These are phyloP conservation scores for Adansonia digitata DNA, from an alignment of 345 rosid genomes.

Conservation along the genomic window DNA sequence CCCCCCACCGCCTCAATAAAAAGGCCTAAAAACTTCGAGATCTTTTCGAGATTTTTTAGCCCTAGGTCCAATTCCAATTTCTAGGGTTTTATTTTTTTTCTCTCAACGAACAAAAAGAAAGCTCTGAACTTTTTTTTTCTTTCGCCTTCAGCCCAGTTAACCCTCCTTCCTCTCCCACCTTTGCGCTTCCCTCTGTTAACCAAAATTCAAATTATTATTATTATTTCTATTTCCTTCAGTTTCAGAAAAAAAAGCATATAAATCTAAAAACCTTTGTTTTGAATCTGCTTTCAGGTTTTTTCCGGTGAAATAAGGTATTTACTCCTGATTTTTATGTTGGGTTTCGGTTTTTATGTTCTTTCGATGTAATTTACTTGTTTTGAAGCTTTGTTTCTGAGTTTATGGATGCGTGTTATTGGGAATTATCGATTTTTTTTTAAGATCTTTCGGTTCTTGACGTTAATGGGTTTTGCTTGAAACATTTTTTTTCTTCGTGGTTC, in stretches of 20 bases:
- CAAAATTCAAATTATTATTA: constrained; percentile 22
- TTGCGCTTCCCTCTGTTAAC: constrained; percentile 15
- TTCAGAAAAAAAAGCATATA: background rate
- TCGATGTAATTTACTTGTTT: background rate
- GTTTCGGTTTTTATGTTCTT: background rate
- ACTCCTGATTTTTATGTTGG: background rate
- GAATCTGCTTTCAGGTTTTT: background rate
- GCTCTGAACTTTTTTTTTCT: constrained; percentile 15
- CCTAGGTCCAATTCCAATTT: constrained; percentile 29
- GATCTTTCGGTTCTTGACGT: background rate
- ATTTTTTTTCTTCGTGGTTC: background rate
- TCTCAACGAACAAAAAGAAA: background rate
- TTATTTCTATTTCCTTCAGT: background rate
- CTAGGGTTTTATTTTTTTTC: constrained; percentile 37
- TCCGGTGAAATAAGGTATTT: background rate
- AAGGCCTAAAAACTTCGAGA: constrained; percentile 22
- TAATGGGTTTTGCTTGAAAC: background rate
- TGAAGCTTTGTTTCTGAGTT: background rate
- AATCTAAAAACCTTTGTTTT: background rate
- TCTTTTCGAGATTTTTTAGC: no score
- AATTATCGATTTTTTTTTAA: background rate
- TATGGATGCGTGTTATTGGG: background rate
- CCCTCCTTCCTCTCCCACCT: constrained; percentile 25
- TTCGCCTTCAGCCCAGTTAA: constrained; percentile 36
- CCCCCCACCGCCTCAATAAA: background rate